Evolutionary conservation across 441 rosid species (phyloP).

Genomic region (Geranium incanum): DNA sequence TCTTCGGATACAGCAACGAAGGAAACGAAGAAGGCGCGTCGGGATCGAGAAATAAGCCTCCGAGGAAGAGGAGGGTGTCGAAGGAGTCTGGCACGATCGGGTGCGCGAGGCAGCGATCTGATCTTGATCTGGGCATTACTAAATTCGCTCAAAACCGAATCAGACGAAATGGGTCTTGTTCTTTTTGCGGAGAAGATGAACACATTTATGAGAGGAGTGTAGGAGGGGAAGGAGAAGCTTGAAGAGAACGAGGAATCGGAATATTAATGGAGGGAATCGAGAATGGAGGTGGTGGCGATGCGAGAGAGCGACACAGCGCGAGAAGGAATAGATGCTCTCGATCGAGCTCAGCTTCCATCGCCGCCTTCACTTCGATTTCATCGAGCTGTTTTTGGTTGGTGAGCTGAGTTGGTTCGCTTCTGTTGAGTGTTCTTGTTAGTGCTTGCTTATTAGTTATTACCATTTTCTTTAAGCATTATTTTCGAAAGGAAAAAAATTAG

Average conservation of each 20-base stretch:
- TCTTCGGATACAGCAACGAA: slow-evolving; percentile 25
- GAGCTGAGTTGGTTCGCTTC: not conserved
- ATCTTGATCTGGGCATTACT: slow-evolving; percentile 35
- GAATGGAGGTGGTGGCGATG: not conserved
- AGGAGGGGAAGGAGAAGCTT: not conserved
- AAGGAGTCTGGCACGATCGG: slow-evolving; percentile 28
- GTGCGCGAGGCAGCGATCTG: slow-evolving; percentile 35
- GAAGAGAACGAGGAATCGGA: not conserved
- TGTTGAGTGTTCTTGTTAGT: too few relatives aligned
- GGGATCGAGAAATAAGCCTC: slow-evolving; percentile 56
- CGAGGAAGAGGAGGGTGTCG: slow-evolving; percentile 26
- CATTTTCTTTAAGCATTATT: too few relatives aligned
- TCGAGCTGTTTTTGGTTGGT: slow-evolving; percentile 4
- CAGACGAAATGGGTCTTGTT: not conserved
- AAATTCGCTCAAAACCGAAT: not conserved
- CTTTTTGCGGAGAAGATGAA: not conserved
- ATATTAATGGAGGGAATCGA: not conserved
- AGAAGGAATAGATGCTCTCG: not conserved
- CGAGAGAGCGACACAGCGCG: slow-evolving; percentile 9
- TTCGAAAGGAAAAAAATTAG: too few relatives aligned
- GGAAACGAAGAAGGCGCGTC: slow-evolving; percentile 38
- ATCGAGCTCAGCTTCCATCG: not conserved
- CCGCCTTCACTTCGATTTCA: slow-evolving; percentile 19
- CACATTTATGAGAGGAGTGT: not conserved
- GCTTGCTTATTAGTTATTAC: too few relatives aligned